A percentile compares a stretch with the other conserved stretches of the same genome.
Evolutionary conservation across 164 flowering plant species (phyloP).

Genomic region (Stephania yunnanensis): DNA sequence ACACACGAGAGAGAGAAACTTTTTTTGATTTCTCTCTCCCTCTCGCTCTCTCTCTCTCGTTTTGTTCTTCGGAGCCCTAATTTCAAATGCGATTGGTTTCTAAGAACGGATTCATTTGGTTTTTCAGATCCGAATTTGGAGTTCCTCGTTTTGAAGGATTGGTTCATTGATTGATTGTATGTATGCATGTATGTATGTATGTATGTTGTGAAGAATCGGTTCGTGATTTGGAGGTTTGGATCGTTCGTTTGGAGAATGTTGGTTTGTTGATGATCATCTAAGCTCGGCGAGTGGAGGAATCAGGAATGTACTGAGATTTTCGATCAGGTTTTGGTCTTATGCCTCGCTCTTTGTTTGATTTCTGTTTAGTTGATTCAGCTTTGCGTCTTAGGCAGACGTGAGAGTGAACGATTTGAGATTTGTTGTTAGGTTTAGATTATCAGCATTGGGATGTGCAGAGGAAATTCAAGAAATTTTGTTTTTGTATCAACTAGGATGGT

Average conservation of each 20-base stretch:
- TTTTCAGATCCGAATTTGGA: neutral
- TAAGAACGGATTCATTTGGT: neutral
- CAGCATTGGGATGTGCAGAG: neutral
- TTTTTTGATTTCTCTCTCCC: neutral
- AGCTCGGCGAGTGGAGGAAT: constrained; percentile 2
- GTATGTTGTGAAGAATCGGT: neutral
- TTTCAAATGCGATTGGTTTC: neutral
- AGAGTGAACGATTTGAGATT: too few species aligned
- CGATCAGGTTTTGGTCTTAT: constrained; percentile 4
- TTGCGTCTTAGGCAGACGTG: neutral
- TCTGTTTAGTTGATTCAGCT: neutral
- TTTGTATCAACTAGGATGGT: neutral
- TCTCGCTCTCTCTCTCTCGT: neutral
- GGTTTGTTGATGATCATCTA: constrained; percentile 12
- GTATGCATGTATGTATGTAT: neutral
- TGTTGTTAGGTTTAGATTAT: neutral
- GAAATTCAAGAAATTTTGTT: neutral
- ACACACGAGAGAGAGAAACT: neutral
- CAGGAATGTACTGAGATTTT: neutral
- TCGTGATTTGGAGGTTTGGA: neutral
- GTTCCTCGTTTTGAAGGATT: neutral
- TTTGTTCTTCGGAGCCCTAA: neutral
- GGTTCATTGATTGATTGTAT: neutral
- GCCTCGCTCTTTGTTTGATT: neutral
- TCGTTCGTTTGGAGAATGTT: neutral